Evolutionary conservation across 192 early-diverging fungal genomes (phyloP), one percentile per base, ranked within the genome.

Genomic region (Spinellus fusiger): DNA sequence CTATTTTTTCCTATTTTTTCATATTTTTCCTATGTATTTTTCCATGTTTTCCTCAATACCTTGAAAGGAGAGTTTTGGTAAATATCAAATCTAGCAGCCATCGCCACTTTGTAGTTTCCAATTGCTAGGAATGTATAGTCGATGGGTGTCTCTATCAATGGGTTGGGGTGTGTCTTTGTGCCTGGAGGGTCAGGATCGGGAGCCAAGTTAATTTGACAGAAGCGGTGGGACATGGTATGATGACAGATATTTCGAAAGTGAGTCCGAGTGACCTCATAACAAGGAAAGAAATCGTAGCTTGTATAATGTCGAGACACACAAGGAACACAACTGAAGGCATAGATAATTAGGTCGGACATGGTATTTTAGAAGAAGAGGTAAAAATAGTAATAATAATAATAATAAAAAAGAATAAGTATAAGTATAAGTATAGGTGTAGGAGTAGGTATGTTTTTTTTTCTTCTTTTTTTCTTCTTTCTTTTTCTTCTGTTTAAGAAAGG

Each of bases 51-150:
- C 32, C 35, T 5, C 31, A 15, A 23, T 49, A 40, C 76, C 69
- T 75, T 67, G 10, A 81, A 46, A 15, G 76, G 76, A 53, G 72
- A 76, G 53, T 70, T 65, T 49, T 71, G 74, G 37, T 78, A 59
- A 40, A 81, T 57, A 16, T 73, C 68, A 27, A 66, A 66, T 59
- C 79, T 63, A 20, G 74, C 72, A 7, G 58, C 49, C 48, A 71
- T 62, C n/a, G 26, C 78, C 66, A 53, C 69, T 62, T 49, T 69
- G 59, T 29, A 66, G 65, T 54, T 68, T 53, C 61, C 79, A 76
- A 66, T 59, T 57, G 9, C 78, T 64, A 37, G 79, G 72, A 56
- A 81, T 61, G 73, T 81, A 58, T 77, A 81, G 38, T 70, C 76
- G 7, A 66, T 73, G 48, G 72, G 68, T 28, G 69, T 69, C n/a